Conservation (phyloP, 1,284 basidiomycete species). For the Leccinum griseonigrum region DNA sequence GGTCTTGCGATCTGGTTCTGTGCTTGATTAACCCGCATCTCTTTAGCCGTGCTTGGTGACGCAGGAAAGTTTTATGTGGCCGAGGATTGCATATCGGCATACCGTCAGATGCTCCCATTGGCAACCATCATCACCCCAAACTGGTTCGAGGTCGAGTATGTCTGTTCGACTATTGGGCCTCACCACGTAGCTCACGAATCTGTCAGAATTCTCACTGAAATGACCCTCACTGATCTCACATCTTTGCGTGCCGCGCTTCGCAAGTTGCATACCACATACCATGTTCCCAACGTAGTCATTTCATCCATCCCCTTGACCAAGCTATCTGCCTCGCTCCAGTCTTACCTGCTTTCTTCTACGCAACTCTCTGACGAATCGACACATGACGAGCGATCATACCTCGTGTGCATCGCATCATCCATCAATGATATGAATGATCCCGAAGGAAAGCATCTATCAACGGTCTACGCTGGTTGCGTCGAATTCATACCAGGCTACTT, state of each 20-base stretch:
- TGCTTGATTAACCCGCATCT: constrained; percentile 41
- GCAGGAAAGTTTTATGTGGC: constrained; percentile 87
- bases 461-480: constrained; percentile 69
- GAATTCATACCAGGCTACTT: constrained; percentile 90
- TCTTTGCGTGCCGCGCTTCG: constrained; percentile 71
- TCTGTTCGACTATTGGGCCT: constrained; percentile 14
- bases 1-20: constrained; percentile 3
- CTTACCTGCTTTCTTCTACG: constrained; percentile 35
- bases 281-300: constrained; percentile 86
- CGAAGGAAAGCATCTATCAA: constrained; percentile 29
- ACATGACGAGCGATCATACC: constrained; percentile 42
- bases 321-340: constrained; percentile 51
- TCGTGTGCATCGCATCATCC: constrained; percentile 80
- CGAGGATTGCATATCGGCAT: constrained; percentile 85
- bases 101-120: constrained; percentile 74
- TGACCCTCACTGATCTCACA: constrained; percentile 60
- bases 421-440: constrained; percentile 13
- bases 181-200: constrained; percentile 8
- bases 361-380: constrained; percentile 4
- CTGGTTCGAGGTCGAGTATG: constrained; percentile 96
- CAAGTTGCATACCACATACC: constrained; percentile 72
- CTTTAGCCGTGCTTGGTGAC: constrained; percentile 87
- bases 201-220: constrained; percentile 69
- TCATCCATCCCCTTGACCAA: constrained; percentile 80
- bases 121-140: constrained; percentile 96